Base-by-base conservation (phyloP, 2,329 filamentous ascomycete species). In the Beauveria medogensis region DNA sequence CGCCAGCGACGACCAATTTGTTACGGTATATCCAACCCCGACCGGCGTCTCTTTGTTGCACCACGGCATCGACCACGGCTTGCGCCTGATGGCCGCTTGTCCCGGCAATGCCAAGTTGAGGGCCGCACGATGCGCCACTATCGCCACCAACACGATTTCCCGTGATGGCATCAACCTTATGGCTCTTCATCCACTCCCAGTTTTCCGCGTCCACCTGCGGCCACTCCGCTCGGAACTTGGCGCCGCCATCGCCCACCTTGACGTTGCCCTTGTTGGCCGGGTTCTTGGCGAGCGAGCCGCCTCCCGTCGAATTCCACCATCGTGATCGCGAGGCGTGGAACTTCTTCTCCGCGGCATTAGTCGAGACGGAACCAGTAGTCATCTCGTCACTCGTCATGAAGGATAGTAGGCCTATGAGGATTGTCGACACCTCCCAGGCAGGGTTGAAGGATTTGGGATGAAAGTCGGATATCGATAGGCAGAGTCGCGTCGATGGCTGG, bases 361-460 rank as follows among this genome's bases (percentile, higher is more conserved):
- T 90, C 6, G 88, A 87, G 34, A 99, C 85, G 34, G 88, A 92
- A 2, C 94, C 94, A 0, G 94, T 97, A 0, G 94, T 99, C 89
- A 97, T 97, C 78, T 99, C 94, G 71, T 99, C 93, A 66, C 90
- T 91, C 2, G 93, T 97, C 94, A 99, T 99, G 76, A 99, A 99
- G 44, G 90, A 95, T 64, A 97, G 80, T 30, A 99, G 83, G 10
- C 94, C 94, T 60, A 96, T 95, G 18, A 99, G 79, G 65, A 99
- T 99, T 0, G 94, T 99, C 59, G 89, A 93, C 8, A 99, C 94
- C 71, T 96, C 93, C 94, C 94, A 99, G 1, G 94, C 92, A 2
- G 94, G 94, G 73, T 99, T 99, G 80, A 97, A 99, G 30, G 89
- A 93, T 74, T 96, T 96, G 4, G 94, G 94, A 72, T 99, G 94